These are phyloP conservation scores for Trametes cinnabarina DNA, from an alignment of 768 basidiomycete species.

Conservation along the genomic window DNA sequence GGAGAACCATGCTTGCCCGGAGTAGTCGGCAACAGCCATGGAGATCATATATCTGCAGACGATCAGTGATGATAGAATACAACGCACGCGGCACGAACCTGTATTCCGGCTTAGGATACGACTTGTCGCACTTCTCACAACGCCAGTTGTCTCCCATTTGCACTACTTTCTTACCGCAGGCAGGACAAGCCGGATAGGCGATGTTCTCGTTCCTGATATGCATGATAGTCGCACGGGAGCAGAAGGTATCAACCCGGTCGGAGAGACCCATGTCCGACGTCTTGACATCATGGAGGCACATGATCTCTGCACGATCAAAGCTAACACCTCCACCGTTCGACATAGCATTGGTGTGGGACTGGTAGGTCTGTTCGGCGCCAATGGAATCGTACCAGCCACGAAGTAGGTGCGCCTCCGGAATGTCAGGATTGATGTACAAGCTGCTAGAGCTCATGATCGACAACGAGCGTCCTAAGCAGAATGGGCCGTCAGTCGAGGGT, in stretches of 20 bases:
- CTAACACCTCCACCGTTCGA: conserved; percentile 37
- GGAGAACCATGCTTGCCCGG: conserved; percentile 87
- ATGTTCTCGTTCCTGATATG: conserved; percentile 83
- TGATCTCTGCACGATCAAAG: conserved; percentile 73
- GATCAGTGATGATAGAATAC: background rate
- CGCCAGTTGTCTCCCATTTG: conserved; percentile 71
- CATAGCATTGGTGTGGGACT: conserved; percentile 57
- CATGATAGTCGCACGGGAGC: conserved; percentile 76
- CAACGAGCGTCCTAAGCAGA: conserved; percentile 65
- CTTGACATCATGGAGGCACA: conserved; percentile 75
- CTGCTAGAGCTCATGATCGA: conserved; percentile 80
- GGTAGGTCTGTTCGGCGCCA: conserved; percentile 65
- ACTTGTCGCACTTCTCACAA: conserved; percentile 90
- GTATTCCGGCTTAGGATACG: conserved; percentile 68
- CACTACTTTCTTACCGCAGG: conserved; percentile 89
- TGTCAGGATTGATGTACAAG: conserved; percentile 86
- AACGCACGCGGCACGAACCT: conserved; percentile 50
- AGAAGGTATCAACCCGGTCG: conserved; percentile 81
- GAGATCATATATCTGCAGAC: conserved; percentile 69
- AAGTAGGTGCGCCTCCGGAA: conserved; percentile 81
- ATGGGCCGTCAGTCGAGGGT: background rate
- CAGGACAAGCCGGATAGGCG: conserved; percentile 86
- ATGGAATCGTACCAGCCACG: conserved; percentile 89
- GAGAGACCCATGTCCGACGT: conserved; percentile 69
- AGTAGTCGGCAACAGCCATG: conserved; percentile 87